These are phyloP conservation scores for Paratinospora sagittata DNA, from an alignment of 164 flowering plant species.

Conservation along the genomic window DNA sequence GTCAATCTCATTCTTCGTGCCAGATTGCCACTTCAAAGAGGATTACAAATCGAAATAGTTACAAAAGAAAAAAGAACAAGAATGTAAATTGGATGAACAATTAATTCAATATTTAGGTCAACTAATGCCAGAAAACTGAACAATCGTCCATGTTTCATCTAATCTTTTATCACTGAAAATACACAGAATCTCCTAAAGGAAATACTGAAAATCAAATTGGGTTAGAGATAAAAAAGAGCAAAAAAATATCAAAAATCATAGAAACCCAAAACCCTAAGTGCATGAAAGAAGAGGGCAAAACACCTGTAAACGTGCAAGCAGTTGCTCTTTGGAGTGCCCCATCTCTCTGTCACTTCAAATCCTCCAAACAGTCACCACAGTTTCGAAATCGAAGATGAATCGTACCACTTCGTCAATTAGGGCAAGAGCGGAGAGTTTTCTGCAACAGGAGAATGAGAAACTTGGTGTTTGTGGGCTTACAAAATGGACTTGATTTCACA, in stretches of 20 bases:
- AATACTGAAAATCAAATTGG: neutral
- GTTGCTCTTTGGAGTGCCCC: conserved; percentile 49
- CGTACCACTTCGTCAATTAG: too few relatives aligned
- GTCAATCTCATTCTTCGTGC: neutral
- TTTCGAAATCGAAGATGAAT: neutral
- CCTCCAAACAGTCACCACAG: neutral
- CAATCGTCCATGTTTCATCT: neutral
- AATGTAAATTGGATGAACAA: too few relatives aligned
- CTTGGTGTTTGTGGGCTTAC: too few relatives aligned
- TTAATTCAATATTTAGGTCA: too few relatives aligned
- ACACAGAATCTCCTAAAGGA: too few relatives aligned
- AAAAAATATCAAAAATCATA: neutral
- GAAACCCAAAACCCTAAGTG: neutral
- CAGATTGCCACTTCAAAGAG: too few relatives aligned
- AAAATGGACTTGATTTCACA: too few relatives aligned
- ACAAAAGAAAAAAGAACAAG: neutral
- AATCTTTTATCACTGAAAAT: neutral
- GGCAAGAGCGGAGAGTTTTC: too few relatives aligned
- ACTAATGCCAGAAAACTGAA: too few relatives aligned
- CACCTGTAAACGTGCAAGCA: conserved; percentile 50
- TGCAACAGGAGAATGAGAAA: too few relatives aligned
- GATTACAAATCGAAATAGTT: neutral
- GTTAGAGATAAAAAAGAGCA: neutral
- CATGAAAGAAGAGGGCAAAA: neutral
- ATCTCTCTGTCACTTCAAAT: conserved; percentile 14